Evolutionary conservation across 2,329 filamentous ascomycete genomes (phyloP).

Genomic region (Penicillium sp.): DNA sequence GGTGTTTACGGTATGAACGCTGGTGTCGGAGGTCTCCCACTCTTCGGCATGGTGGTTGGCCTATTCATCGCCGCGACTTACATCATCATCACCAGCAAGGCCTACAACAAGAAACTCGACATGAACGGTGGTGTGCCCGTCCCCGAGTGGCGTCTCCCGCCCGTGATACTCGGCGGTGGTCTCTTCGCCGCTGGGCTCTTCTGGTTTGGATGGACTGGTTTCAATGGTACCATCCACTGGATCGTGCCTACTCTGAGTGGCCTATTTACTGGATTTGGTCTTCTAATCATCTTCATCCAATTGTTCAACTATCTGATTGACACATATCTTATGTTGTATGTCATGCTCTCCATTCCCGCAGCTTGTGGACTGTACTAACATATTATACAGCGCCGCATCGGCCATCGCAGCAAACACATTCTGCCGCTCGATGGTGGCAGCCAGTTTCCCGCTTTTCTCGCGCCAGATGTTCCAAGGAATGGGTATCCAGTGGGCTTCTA

Average conservation of each 20-base stretch:
- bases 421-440: slow-evolving; percentile 52
- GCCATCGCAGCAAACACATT: slow-evolving; percentile 59
- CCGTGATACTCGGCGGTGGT: slow-evolving; percentile 54
- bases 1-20: slow-evolving; percentile 65
- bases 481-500: slow-evolving; percentile 38
- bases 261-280: slow-evolving; percentile 57
- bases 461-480: slow-evolving; percentile 54
- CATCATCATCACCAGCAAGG: slow-evolving; percentile 56
- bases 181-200: slow-evolving; percentile 64
- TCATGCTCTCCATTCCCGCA: slow-evolving; percentile 1
- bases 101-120: slow-evolving; percentile 27
- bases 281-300: slow-evolving; percentile 59
- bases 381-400: slow-evolving; percentile 44
- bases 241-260: slow-evolving; percentile 47
- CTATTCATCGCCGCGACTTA: slow-evolving; percentile 66
- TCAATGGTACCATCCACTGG: slow-evolving; percentile 43
- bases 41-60: slow-evolving; percentile 79
- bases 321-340: slow-evolving; percentile 57
- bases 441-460: slow-evolving; percentile 55
- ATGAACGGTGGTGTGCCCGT: slow-evolving; percentile 62
- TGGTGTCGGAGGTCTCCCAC: slow-evolving; percentile 73
- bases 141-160: slow-evolving; percentile 59
- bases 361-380: slow-evolving; percentile 7
- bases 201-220: slow-evolving; percentile 75
- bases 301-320: slow-evolving; percentile 61